Conservation (phyloP, 441 rosid species). For the Geranium incanum region DNA sequence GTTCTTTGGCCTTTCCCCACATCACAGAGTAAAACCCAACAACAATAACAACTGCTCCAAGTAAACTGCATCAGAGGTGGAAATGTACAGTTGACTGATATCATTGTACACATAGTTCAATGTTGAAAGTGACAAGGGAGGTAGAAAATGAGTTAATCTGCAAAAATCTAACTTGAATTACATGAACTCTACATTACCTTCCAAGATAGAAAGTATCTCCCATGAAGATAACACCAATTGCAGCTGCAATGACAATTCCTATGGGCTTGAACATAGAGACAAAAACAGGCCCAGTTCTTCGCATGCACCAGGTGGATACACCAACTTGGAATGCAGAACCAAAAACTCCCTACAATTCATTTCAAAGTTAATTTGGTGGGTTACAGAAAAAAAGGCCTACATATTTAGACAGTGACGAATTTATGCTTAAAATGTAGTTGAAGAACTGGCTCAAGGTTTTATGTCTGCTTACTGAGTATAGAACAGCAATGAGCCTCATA, state of each 20-base stretch:
- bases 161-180: not conserved
- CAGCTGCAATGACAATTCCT: slow-evolving; percentile 44
- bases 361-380: slow-evolving; percentile 1
- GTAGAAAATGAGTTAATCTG: not conserved
- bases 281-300: slow-evolving; percentile 52
- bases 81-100: slow-evolving; percentile 1
- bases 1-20: slow-evolving; percentile 51
- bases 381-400: not conserved
- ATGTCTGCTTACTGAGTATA: slow-evolving; percentile 43
- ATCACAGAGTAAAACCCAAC: slow-evolving; percentile 43
- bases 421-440: not conserved
- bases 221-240: slow-evolving; percentile 34
- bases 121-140: slow-evolving; percentile 4
- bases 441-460: not conserved
- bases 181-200: slow-evolving; percentile 27
- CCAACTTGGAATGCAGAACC: slow-evolving; percentile 60
- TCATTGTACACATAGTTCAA: not conserved
- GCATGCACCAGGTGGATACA: slow-evolving; percentile 48
- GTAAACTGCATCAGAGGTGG: slow-evolving; percentile 29
- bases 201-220: slow-evolving; percentile 54
- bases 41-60: slow-evolving; percentile 41
- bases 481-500: slow-evolving; percentile 31
- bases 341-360: slow-evolving; percentile 35
- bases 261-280: slow-evolving; percentile 67
- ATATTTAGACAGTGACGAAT: not conserved